These are phyloP conservation scores for Metschnikowia gelsemii DNA, from an alignment of 805 yeast species.

Conservation along the genomic window DNA sequence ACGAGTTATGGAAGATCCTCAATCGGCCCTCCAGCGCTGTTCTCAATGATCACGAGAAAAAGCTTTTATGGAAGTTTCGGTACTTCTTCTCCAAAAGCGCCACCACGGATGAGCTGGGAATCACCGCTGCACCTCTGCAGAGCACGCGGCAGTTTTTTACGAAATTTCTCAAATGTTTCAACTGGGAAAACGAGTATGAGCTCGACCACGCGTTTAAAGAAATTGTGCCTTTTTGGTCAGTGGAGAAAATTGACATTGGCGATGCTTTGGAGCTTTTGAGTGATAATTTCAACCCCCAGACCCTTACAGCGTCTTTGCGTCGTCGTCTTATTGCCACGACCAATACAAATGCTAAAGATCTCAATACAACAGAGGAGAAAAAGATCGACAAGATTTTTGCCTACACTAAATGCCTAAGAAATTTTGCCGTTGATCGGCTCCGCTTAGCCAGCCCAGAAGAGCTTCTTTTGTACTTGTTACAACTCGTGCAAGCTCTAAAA, in stretches of 20 bases:
- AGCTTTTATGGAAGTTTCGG: constrained; percentile 86
- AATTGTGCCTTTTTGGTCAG: constrained; percentile 59
- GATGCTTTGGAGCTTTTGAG: constrained; percentile 86
- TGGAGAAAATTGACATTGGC: constrained; percentile 74
- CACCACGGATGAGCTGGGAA: constrained; percentile 37
- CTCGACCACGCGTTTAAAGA: constrained; percentile 71
- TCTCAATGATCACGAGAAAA: constrained; percentile 78
- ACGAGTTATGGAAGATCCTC: constrained; percentile 66
- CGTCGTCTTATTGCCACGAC: constrained; percentile 17
- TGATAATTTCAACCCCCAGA: constrained; percentile 60
- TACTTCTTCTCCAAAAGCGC: constrained; percentile 53
- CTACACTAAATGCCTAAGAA: constrained; percentile 61
- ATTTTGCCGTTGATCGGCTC: constrained; percentile 84
- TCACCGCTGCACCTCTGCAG: constrained; percentile 43
- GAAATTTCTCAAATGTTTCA: constrained; percentile 81
- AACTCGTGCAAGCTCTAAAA: constrained; percentile 86
- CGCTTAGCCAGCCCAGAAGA: constrained; percentile 78
- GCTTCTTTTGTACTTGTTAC: constrained; percentile 76
- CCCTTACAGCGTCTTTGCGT: constrained; percentile 22
- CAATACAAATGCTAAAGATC: constrained; percentile 16
- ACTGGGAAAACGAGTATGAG: constrained; percentile 85
- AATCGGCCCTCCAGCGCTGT: constrained; percentile 81
- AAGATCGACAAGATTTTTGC: constrained; percentile 32
- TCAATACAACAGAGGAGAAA: constrained; percentile 26
- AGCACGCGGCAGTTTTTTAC: constrained; percentile 54